Percentiles rank a stretch among this genome's conserved stretches.
Evolutionary conservation across 257 asterid genomes (phyloP).

Genomic region (Gentiana dahurica): DNA sequence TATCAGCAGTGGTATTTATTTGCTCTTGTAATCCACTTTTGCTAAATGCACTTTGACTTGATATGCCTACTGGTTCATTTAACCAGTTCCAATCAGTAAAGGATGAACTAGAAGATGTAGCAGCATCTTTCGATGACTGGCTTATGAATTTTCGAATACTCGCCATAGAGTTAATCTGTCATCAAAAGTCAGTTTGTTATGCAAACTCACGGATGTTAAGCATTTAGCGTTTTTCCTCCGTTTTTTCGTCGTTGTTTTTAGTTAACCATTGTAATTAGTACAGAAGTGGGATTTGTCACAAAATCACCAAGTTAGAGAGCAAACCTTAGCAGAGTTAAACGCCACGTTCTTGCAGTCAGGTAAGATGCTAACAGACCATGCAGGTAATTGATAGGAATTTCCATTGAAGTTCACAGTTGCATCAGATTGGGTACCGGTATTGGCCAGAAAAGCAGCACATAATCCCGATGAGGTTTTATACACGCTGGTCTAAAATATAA

Average conservation of each 20-base stretch:
- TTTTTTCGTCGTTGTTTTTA: too few relatives aligned
- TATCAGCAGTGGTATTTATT: constrained; percentile 78
- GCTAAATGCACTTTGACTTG: constrained; percentile 45
- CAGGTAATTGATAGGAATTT: constrained; percentile 58
- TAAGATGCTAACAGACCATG: constrained; percentile 92
- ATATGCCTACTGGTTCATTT: constrained; percentile 75
- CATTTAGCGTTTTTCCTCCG: too few relatives aligned
- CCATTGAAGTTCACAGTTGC: constrained; percentile 55
- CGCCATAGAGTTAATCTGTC: constrained; percentile 67
- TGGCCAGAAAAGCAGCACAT: constrained; percentile 80
- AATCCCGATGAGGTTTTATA: constrained; percentile 57
- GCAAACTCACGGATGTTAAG: too few relatives aligned
- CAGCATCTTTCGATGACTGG: constrained; percentile 37
- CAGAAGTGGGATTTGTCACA: not conserved
- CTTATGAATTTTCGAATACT: constrained; percentile 37
- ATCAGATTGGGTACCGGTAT: constrained; percentile 43
- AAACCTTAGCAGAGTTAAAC: constrained; percentile 70
- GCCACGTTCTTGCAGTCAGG: constrained; percentile 82
- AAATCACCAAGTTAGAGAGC: constrained; percentile 2
- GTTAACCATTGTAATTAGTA: too few relatives aligned
- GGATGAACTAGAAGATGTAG: constrained; percentile 22
- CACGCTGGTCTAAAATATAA: constrained; percentile 46
- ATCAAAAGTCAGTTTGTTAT: constrained; percentile 5
- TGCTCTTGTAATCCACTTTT: constrained; percentile 60
- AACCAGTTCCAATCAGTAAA: constrained; percentile 68